Percentiles rank a stretch among this genome's conserved stretches.
Conservation (phyloP, 345 rosid genomes). For the Eucalyptus cloeziana region DNA sequence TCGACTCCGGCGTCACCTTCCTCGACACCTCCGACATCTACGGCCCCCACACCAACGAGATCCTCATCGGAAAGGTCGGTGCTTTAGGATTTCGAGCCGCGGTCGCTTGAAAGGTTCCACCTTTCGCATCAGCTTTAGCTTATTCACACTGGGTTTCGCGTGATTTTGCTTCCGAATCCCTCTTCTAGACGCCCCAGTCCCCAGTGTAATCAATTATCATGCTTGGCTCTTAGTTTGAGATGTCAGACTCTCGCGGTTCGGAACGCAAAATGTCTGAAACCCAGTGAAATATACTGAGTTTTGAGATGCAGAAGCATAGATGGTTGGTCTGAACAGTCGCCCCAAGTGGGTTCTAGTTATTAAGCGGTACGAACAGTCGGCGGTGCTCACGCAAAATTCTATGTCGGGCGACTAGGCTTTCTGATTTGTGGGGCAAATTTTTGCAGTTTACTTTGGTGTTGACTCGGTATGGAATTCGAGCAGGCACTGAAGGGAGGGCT, state of each 20-base stretch:
- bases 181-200: neutral
- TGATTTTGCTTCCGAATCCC: neutral
- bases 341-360: neutral
- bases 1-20: conserved; percentile 31
- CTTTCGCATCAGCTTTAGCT: neutral
- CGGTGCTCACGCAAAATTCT: neutral
- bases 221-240: neutral
- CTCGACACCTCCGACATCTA: conserved; percentile 40
- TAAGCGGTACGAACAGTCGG: neutral
- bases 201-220: neutral
- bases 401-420: neutral
- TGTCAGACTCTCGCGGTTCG: neutral
- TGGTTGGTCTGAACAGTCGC: neutral
- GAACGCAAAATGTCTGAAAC: neutral
- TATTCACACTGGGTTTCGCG: neutral
- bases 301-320: neutral
- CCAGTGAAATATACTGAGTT: neutral
- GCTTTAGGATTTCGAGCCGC: neutral
- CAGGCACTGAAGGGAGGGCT: conserved; percentile 50
- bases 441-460: neutral
- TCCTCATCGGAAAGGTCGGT: neutral
- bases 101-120: neutral
- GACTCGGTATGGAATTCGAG: neutral
- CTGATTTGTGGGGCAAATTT: neutral
- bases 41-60: conserved; percentile 7